Percentiles rank a stretch among this genome's conserved stretches.
These are phyloP conservation scores for Monosiga brevicollis DNA, from an alignment of 78 protist genomes.

Conservation along the genomic window DNA sequence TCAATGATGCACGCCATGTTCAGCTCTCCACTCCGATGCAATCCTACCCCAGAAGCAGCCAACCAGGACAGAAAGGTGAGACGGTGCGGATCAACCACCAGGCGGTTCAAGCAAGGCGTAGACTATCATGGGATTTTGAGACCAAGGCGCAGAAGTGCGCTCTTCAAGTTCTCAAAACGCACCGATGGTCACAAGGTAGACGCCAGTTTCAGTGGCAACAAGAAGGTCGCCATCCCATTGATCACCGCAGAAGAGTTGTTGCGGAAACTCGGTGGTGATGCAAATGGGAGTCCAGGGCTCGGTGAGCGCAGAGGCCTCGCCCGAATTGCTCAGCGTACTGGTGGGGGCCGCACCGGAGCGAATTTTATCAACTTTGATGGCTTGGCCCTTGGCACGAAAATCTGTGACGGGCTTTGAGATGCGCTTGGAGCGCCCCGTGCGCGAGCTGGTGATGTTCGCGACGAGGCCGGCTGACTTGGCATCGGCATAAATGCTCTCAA, in stretches of 20 bases:
- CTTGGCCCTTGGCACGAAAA: not conserved
- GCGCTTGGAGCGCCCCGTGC: no score
- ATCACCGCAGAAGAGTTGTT: not conserved
- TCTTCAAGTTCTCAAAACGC: no score
- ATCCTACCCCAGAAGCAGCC: no score
- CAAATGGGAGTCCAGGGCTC: not conserved
- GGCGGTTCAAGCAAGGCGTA: no score
- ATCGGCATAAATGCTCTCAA: not conserved
- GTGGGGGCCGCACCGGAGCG: not conserved
- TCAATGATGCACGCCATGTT: no score
- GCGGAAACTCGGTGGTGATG: not conserved
- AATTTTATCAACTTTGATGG: not conserved
- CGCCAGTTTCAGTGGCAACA: not conserved
- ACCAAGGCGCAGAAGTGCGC: no score
- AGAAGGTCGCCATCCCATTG: not conserved
- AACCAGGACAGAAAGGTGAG: no score
- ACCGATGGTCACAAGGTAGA: not conserved
- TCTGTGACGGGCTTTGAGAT: no score
- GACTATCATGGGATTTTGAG: no score
- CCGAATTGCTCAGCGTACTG: not conserved
- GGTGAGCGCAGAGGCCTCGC: not conserved
- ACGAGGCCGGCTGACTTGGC: not conserved
- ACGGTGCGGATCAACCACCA: no score
- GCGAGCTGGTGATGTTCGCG: not conserved
- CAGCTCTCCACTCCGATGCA: no score